Evolutionary conservation across 352 stramenopile species (phyloP).

Genomic region (Phytophthora nicotianae): DNA sequence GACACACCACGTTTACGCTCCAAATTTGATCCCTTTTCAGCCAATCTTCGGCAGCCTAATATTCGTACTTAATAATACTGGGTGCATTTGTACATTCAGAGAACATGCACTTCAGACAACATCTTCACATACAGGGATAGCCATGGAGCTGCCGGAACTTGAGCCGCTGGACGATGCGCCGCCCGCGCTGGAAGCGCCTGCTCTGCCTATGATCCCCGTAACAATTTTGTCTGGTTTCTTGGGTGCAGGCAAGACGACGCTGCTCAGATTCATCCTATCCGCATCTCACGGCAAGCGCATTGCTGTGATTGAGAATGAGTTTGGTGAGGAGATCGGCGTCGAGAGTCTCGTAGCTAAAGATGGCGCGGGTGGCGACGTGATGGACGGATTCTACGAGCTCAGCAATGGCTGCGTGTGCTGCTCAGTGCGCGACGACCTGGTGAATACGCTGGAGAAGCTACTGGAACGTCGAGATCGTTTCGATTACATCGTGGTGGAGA

Average conservation of each 20-base stretch:
- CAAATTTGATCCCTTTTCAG: slow-evolving; percentile 2
- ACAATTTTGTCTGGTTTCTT: slow-evolving; percentile 97
- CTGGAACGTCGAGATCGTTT: slow-evolving; percentile 82
- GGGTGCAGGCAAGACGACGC: slow-evolving; percentile 96
- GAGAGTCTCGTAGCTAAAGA: slow-evolving; percentile 92
- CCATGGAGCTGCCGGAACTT: slow-evolving; percentile 12
- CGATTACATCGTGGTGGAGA: slow-evolving; percentile 95
- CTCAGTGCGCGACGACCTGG: slow-evolving; percentile 93
- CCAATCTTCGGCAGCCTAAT: background rate
- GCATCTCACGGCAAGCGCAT: slow-evolving; percentile 93
- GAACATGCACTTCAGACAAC: background rate
- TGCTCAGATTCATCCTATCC: slow-evolving; percentile 97
- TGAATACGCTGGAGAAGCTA: slow-evolving; percentile 85
- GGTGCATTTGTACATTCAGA: background rate
- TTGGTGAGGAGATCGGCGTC: slow-evolving; percentile 96
- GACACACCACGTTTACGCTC: slow-evolving; percentile 18
- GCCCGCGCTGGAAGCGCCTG: background rate
- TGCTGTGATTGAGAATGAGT: slow-evolving; percentile 99
- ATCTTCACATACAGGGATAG: background rate
- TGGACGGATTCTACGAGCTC: slow-evolving; percentile 94
- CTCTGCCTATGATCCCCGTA: slow-evolving; percentile 70
- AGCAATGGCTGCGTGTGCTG: slow-evolving; percentile 99
- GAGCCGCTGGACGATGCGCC: slow-evolving; percentile 14
- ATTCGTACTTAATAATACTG: background rate
- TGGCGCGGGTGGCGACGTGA: slow-evolving; percentile 58